Evolutionary conservation across 371 early-diverging fungal species (phyloP).

Genomic region (Mucor velutinosus): DNA sequence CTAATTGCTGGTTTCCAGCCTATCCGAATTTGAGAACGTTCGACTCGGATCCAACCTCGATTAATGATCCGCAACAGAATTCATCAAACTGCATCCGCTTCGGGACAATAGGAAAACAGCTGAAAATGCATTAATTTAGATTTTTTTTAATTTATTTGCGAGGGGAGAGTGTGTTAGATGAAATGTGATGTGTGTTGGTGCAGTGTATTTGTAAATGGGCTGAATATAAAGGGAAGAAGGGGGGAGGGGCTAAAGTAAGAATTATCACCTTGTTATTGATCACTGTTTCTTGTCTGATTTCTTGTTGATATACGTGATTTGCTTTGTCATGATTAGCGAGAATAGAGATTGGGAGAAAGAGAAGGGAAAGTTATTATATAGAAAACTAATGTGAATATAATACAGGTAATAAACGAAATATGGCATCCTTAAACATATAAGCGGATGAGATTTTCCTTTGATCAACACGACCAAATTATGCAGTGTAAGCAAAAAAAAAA

Average conservation of each 20-base stretch:
- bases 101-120: background rate
- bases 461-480: background rate
- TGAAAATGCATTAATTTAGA: background rate
- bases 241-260: background rate
- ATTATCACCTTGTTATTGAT: background rate
- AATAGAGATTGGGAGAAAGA: background rate
- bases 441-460: conserved; percentile 1
- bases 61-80: background rate
- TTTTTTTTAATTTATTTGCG: background rate
- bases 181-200: background rate
- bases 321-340: background rate
- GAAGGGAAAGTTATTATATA: background rate
- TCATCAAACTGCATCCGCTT: background rate
- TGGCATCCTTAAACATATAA: conserved; percentile 17
- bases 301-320: background rate
- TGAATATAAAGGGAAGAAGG: background rate
- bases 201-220: background rate
- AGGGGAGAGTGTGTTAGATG: background rate
- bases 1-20: background rate
- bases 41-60: background rate
- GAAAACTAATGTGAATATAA: background rate
- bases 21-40: background rate
- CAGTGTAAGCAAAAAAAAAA: background rate
- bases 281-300: background rate
- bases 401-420: background rate